Percentiles rank a stretch among this genome's conserved stretches.
Conservation (phyloP, 1,284 basidiomycete genomes). For the Ustilago cynodontis region DNA sequence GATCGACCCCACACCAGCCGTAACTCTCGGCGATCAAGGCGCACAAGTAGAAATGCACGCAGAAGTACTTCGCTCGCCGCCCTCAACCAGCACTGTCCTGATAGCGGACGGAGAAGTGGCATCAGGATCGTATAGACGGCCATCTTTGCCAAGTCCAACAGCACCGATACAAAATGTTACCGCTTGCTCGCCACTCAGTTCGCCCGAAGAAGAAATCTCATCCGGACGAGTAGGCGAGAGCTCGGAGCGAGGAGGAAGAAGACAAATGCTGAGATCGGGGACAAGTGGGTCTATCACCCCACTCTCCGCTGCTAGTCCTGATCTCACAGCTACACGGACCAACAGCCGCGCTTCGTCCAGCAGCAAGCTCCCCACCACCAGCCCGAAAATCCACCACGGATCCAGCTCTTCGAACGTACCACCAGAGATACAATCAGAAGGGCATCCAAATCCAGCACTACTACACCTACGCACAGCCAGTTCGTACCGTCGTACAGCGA, state of each 20-base stretch:
- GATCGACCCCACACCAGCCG: not conserved
- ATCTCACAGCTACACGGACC: not conserved
- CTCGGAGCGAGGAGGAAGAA: conserved; percentile 21
- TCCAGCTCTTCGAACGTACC: not conserved
- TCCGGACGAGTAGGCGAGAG: not conserved
- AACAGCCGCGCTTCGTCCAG: conserved; percentile 16
- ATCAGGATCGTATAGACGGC: conserved; percentile 29
- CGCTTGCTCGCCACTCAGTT: conserved; percentile 32
- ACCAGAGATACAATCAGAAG: not conserved
- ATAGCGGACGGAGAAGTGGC: conserved; percentile 33
- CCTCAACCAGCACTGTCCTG: not conserved
- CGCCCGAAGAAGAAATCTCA: conserved; percentile 21
- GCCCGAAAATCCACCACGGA: not conserved
- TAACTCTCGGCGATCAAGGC: not conserved
- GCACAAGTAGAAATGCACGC: conserved; percentile 11
- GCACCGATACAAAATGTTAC: conserved; percentile 32
- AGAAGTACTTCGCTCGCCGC: conserved; percentile 27
- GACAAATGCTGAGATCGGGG: conserved; percentile 31
- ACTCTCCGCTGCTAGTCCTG: conserved; percentile 13
- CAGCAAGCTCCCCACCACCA: not conserved
- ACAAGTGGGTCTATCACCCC: conserved; percentile 42
- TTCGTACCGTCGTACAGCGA: not conserved
- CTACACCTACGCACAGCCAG: not conserved
- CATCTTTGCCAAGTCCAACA: conserved; percentile 15
- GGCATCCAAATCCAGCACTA: not conserved